phyloP scores from a whole-genome alignment of 2,329 filamentous ascomycete genomes.

The Penicillium janthinellum region DNA sequence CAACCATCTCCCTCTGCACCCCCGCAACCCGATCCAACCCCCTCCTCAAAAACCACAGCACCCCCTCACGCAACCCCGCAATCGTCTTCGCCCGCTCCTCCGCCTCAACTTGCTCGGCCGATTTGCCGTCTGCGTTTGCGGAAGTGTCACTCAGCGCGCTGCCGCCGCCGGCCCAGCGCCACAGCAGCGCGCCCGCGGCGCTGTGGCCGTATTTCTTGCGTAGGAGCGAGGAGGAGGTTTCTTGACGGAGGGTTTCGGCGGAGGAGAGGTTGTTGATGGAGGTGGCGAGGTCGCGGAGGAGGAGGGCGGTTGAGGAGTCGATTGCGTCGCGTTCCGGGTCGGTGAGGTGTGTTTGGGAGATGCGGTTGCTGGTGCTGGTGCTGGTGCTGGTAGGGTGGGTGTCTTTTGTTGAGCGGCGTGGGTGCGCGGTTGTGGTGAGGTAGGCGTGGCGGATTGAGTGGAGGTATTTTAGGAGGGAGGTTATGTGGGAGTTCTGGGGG shows the following conservation, averaged over 20 bases:
- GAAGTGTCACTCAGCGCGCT: conserved; percentile 27
- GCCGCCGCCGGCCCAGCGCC: conserved; percentile 62
- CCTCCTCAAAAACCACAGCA: conserved; percentile 79
- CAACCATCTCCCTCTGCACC: conserved; percentile 89
- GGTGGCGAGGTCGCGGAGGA: conserved; percentile 81
- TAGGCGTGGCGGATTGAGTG: conserved; percentile 85
- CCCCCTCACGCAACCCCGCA: conserved; percentile 73
- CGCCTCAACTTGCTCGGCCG: conserved; percentile 68
- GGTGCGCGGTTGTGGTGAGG: conserved; percentile 74
- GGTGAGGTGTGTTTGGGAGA: conserved; percentile 58
- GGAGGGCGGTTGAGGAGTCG: conserved; percentile 80
- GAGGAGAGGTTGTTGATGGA: conserved; percentile 78
- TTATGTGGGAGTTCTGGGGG: conserved; percentile 77
- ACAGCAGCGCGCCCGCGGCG: conserved; percentile 43
- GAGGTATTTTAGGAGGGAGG: conserved; percentile 77
- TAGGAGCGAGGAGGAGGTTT: conserved; percentile 71
- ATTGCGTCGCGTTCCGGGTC: conserved; percentile 83
- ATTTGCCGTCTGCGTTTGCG: conserved; percentile 51
- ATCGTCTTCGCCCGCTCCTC: conserved; percentile 70
- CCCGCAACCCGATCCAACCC: conserved; percentile 74
- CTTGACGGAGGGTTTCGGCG: conserved; percentile 77
- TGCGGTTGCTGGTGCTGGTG: conserved; percentile 44
- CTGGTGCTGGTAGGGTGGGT: conserved; percentile 29
- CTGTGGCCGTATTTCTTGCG: conserved; percentile 68
- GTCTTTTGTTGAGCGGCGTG: conserved; percentile 40